Base-by-base conservation (phyloP, 306 rosid genomes). In the Myrica gale region DNA sequence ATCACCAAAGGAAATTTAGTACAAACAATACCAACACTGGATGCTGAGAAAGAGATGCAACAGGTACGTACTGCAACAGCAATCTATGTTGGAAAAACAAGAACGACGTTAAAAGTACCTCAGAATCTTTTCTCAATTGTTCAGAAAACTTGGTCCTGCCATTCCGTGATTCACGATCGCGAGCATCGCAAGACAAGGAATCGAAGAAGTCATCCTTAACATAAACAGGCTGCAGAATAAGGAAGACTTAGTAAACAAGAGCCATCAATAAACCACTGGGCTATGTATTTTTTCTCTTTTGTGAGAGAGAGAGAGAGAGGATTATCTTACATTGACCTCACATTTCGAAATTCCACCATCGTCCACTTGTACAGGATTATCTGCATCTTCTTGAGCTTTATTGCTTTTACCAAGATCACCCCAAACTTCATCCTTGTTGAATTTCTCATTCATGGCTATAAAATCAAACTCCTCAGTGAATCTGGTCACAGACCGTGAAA, bases 361-460 rank as follows among this genome's bases (percentile, higher is more conserved):
- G 17, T 67, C 86, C 47, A 80, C 90, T 68, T 71, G 79, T 57
- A 79, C 62, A 46, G 4, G 19, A 19, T 71, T 81, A 37, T 77
- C 83, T 61, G 46, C 76, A 43, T 82, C 83, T 65, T 81, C 79
- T 73, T 70, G 76, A 52, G 72, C 68, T 73, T 56, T 79, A n/a
- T 42, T 78, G 62, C 78, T 84, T 75, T 84, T 84, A 72, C 86
- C 88, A 61, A 87, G 88, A 81, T 84, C 84, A 68, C 86, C 86
- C 88, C 88, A 87, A 46, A 87, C 90, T 84, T 87, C 90, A 74
- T 87, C 88, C 75, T 87, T 87, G 52, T 84, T 87, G 83, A 87
- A 87, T 58, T 82, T 84, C 88, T 87, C 90, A 79, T 87, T 87
- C 90, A 87, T 87, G 42, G 90, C 88, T 60, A 57, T 84, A 81